These are phyloP conservation scores for Limonium bicolor DNA, from an alignment of 148 eudicot species.

Conservation along the genomic window DNA sequence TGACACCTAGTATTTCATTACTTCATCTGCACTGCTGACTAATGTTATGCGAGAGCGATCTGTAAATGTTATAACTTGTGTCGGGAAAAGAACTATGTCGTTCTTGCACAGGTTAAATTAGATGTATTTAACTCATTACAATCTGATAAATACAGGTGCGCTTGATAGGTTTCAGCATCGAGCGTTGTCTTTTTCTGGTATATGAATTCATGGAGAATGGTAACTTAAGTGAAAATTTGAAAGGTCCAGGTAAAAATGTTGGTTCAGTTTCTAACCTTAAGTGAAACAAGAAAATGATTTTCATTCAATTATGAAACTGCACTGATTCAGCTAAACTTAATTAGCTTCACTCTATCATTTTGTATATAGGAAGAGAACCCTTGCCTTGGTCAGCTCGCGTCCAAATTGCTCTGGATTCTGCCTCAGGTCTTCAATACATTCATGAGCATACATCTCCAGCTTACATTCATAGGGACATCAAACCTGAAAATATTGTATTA, in stretches of 20 bases:
- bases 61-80: too few species aligned
- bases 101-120: too few species aligned
- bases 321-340: background rate
- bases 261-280: background rate
- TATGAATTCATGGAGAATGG: constrained; percentile 62
- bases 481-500: constrained; percentile 52
- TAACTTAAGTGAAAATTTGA: constrained; percentile 48
- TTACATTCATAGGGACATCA: constrained; percentile 63
- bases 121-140: background rate
- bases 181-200: constrained; percentile 43
- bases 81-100: too few species aligned
- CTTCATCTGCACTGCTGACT: too few species aligned
- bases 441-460: constrained; percentile 64
- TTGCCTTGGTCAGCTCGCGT: constrained; percentile 53
- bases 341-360: constrained; percentile 1
- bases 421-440: constrained; percentile 69
- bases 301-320: too few species aligned
- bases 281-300: too few species aligned
- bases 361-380: constrained; percentile 24
- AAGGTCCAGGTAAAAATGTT: constrained; percentile 23
- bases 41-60: too few species aligned
- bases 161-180: constrained; percentile 50
- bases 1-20: too few species aligned
- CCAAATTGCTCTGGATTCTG: constrained; percentile 69
- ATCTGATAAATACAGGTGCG: constrained; percentile 27